Percentiles rank a stretch among this genome's conserved stretches.
phyloP scores from a whole-genome alignment of 2,329 filamentous ascomycete species.

The Hymenoscyphus occultus region DNA sequence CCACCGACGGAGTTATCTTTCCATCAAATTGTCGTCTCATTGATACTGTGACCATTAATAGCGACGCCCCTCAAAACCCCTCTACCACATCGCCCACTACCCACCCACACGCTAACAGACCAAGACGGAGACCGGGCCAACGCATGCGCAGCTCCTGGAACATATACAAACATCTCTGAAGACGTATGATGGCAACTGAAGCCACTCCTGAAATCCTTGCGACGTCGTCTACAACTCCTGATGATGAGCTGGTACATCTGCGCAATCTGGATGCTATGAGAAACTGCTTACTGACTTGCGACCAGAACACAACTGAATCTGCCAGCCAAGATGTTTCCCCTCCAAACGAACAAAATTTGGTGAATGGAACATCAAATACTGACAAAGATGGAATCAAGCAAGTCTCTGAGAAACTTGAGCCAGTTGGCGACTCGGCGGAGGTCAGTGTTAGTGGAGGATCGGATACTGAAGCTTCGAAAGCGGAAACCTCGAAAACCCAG shows the following conservation, averaged over 20 bases:
- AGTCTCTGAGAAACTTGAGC: conserved; percentile 55
- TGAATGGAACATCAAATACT: conserved; percentile 47
- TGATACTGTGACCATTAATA: conserved; percentile 15
- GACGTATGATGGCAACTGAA: conserved; percentile 66
- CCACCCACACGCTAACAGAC: conserved; percentile 18
- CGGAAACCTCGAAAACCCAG: conserved; percentile 51
- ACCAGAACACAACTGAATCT: conserved; percentile 44
- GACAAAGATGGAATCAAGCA: conserved; percentile 51
- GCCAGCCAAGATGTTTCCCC: conserved; percentile 46
- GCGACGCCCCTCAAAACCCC: background rate
- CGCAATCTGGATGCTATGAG: background rate
- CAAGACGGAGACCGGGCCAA: conserved; percentile 29
- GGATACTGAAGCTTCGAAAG: conserved; percentile 69
- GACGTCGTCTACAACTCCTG: conserved; percentile 29
- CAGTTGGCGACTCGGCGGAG: conserved; percentile 59
- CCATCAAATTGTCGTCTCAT: conserved; percentile 16
- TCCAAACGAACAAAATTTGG: conserved; percentile 33
- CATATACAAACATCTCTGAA: conserved; percentile 37
- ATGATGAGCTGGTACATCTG: conserved; percentile 35
- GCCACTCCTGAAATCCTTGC: conserved; percentile 50
- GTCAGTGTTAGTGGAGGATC: conserved; percentile 72
- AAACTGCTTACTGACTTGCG: conserved; percentile 25
- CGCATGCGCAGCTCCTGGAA: conserved; percentile 36
- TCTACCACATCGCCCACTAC: conserved; percentile 5
- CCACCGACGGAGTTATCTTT: conserved; percentile 17